phyloP scores from a whole-genome alignment of 768 basidiomycete species.

The Astraeus odoratus region DNA sequence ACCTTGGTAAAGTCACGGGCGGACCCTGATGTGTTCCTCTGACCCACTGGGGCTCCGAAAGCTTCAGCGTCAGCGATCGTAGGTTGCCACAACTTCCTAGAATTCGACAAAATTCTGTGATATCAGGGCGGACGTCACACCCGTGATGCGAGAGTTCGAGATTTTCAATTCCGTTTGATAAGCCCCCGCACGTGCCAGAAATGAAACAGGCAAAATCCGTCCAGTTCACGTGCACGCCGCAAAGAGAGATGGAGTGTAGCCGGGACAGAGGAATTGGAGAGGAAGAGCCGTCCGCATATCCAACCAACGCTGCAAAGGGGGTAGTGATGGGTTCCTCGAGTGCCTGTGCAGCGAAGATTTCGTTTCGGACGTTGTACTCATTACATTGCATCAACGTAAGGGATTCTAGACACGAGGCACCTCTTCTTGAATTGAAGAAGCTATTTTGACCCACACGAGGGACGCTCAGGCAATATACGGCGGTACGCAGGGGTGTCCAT shows the following conservation, averaged over 20 bases:
- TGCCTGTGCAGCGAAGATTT: constrained; percentile 35
- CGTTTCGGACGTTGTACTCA: constrained; percentile 43
- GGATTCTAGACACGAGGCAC: constrained; percentile 33
- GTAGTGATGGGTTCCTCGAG: constrained; percentile 33
- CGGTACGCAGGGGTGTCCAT: constrained; percentile 52
- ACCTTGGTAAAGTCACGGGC: constrained; percentile 31
- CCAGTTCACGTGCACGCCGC: constrained; percentile 57
- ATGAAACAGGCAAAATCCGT: constrained; percentile 32
- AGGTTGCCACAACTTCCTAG: constrained; percentile 37
- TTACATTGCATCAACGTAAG: constrained; percentile 56
- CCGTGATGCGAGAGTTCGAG: constrained; percentile 50
- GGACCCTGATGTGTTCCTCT: constrained; percentile 16
- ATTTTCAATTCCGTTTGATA: constrained; percentile 18
- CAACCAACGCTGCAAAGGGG: constrained; percentile 16
- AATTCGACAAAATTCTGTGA: constrained; percentile 36
- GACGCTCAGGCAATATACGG: constrained; percentile 39
- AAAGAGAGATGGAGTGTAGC: constrained; percentile 42
- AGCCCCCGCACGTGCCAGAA: constrained; percentile 11
- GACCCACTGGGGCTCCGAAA: constrained; percentile 35
- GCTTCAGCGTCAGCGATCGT: constrained; percentile 37
- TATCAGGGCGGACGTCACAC: constrained; percentile 46
- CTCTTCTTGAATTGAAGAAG: constrained; percentile 16
- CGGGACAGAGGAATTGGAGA: constrained; percentile 28
- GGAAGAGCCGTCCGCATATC: background rate
- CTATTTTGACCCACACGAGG: constrained; percentile 26